Evolutionary conservation across 202 grass and related monocot genomes (phyloP).

Genomic region (Cymbopogon flexuosus): DNA sequence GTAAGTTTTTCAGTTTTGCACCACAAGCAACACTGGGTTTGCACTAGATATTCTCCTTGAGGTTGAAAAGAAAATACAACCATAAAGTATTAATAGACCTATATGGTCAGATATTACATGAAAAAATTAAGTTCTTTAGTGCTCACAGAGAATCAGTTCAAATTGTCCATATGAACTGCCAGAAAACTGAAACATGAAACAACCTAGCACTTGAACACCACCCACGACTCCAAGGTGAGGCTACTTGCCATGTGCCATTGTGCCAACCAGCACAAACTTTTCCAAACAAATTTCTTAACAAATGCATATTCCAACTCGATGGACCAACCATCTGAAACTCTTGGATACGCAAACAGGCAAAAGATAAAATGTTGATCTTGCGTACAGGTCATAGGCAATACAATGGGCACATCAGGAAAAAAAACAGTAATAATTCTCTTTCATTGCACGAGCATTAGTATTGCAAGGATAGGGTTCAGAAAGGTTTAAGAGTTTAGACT

Average conservation of each 20-base stretch:
- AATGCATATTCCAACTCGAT: conserved; percentile 9
- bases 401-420: neutral
- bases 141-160: neutral
- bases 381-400: neutral
- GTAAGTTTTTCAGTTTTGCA: neutral
- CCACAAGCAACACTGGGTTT: neutral
- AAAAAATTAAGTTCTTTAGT: neutral
- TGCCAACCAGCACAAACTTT: neutral
- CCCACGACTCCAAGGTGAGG: neutral
- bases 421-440: neutral
- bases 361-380: neutral
- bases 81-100: neutral
- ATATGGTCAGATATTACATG: neutral
- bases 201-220: neutral
- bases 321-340: neutral
- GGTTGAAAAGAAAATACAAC: neutral
- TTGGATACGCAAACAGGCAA: neutral
- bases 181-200: neutral
- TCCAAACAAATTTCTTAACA: neutral
- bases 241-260: neutral
- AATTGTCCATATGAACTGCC: neutral
- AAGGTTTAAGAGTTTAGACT: neutral
- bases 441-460: neutral
- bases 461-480: conserved; percentile 5
- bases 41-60: neutral